A percentile compares a stretch with the other conserved stretches of the same genome.
phyloP scores from a whole-genome alignment of 2,329 filamentous ascomycete genomes.

The Microsporum canis region DNA sequence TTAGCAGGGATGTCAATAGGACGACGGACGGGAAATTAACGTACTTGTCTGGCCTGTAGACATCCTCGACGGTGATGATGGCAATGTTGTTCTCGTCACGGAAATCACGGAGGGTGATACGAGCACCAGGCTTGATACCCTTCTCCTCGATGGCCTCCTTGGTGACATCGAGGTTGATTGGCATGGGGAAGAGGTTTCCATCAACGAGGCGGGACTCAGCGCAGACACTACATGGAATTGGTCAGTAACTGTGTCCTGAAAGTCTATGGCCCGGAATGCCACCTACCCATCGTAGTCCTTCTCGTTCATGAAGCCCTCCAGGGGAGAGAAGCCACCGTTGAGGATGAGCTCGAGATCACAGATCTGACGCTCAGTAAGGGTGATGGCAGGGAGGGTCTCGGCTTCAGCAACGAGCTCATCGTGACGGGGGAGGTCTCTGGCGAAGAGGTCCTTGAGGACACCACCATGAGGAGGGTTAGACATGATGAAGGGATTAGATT shows the following conservation, averaged over 20 bases:
- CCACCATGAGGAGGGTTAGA: slow-evolving; percentile 65
- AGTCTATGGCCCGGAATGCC: neutral
- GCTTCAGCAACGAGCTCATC: slow-evolving; percentile 71
- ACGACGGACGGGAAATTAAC: slow-evolving; percentile 24
- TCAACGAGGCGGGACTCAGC: slow-evolving; percentile 74
- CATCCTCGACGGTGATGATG: slow-evolving; percentile 88
- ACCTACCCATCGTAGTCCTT: slow-evolving; percentile 87
- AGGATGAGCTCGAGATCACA: slow-evolving; percentile 96
- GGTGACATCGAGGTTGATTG: slow-evolving; percentile 82
- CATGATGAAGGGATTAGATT: slow-evolving; percentile 22
- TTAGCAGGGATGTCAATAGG: neutral
- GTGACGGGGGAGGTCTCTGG: slow-evolving; percentile 77
- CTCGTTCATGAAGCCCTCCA: slow-evolving; percentile 97
- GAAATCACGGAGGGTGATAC: slow-evolving; percentile 84
- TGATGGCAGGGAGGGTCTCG: slow-evolving; percentile 71
- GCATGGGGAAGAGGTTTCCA: slow-evolving; percentile 90
- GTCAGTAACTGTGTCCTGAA: neutral
- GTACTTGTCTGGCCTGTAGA: slow-evolving; percentile 93
- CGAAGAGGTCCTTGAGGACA: slow-evolving; percentile 93
- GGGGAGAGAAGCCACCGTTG: slow-evolving; percentile 92
- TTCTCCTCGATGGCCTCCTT: slow-evolving; percentile 62
- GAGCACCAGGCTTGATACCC: slow-evolving; percentile 65
- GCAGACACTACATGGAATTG: slow-evolving; percentile 55
- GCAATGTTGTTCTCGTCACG: slow-evolving; percentile 92
- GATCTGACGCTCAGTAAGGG: slow-evolving; percentile 84